Percentiles rank a stretch among this genome's conserved stretches.
Evolutionary conservation across 2,329 filamentous ascomycete genomes (phyloP).

Genomic region (Hypoxylon sp.): DNA sequence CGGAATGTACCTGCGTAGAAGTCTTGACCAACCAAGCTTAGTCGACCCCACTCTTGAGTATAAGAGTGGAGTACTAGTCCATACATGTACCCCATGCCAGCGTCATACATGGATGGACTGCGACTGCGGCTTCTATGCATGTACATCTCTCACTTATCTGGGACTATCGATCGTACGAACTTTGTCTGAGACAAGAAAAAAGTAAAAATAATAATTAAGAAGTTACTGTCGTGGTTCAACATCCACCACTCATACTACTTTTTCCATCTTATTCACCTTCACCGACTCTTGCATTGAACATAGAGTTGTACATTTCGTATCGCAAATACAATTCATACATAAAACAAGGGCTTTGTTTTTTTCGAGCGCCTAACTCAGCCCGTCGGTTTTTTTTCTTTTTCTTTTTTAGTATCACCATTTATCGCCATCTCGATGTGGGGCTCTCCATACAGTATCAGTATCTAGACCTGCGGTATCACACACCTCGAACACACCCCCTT

Average conservation of each 20-base stretch:
- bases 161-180: conserved; percentile 31
- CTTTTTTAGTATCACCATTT: not conserved
- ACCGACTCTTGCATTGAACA: conserved; percentile 22
- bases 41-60: conserved; percentile 13
- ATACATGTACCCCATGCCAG: conserved; percentile 2
- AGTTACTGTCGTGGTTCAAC: conserved; percentile 23
- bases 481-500: conserved; percentile 21
- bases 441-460: conserved; percentile 11
- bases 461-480: conserved; percentile 1
- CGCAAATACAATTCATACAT: no score
- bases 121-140: conserved; percentile 25
- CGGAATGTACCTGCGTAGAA: conserved; percentile 2
- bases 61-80: conserved; percentile 18
- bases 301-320: no score
- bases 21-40: conserved; percentile 2
- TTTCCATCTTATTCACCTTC: no score
- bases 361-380: not conserved
- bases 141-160: conserved; percentile 11
- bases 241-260: conserved; percentile 19
- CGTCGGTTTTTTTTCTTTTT: conserved; percentile 3
- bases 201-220: conserved; percentile 3
- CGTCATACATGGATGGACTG: no score
- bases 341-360: no score
- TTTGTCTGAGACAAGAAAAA: conserved; percentile 17
- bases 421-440: conserved; percentile 17